Percentiles rank a stretch among this genome's conserved stretches.
Evolutionary conservation across 2,329 filamentous ascomycete species (phyloP).

Genomic region (Metarhizium robertsii): DNA sequence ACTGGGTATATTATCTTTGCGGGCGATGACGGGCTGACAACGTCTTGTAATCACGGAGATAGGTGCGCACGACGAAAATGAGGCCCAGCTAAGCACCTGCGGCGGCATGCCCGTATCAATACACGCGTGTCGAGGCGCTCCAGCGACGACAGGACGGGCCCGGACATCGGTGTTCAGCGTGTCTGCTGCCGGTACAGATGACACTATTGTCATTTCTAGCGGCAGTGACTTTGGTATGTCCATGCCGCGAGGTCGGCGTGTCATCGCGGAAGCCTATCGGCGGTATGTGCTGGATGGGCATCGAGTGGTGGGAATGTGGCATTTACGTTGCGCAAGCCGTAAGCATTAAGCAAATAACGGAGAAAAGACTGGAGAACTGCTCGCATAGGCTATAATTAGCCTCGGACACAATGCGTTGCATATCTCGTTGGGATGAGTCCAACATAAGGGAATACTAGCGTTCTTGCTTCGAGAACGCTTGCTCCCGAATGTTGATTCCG

Average conservation of each 20-base stretch:
- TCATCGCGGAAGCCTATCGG: conserved; percentile 37
- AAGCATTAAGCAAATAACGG: neutral
- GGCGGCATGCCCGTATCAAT: conserved; percentile 39
- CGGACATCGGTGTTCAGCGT: conserved; percentile 41
- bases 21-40: neutral
- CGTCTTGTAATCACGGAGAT: conserved; percentile 20
- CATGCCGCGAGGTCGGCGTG: conserved; percentile 41
- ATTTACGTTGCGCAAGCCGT: conserved; percentile 25
- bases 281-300: conserved; percentile 37
- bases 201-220: conserved; percentile 44
- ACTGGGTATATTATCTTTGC: too few relatives aligned
- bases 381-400: neutral
- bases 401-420: too few relatives aligned
- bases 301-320: conserved; percentile 32
- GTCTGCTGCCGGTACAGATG: conserved; percentile 28
- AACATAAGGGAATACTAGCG: too few relatives aligned
- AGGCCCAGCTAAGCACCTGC: conserved; percentile 39
- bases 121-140: conserved; percentile 31
- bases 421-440: too few relatives aligned
- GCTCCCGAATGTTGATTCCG: too few relatives aligned
- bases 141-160: conserved; percentile 34
- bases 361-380: neutral
- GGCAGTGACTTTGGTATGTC: conserved; percentile 43
- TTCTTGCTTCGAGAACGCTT: too few relatives aligned
- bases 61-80: conserved; percentile 39